These are phyloP conservation scores for Alternaria alternata DNA, from an alignment of 2,329 filamentous ascomycete genomes.

Conservation along the genomic window DNA sequence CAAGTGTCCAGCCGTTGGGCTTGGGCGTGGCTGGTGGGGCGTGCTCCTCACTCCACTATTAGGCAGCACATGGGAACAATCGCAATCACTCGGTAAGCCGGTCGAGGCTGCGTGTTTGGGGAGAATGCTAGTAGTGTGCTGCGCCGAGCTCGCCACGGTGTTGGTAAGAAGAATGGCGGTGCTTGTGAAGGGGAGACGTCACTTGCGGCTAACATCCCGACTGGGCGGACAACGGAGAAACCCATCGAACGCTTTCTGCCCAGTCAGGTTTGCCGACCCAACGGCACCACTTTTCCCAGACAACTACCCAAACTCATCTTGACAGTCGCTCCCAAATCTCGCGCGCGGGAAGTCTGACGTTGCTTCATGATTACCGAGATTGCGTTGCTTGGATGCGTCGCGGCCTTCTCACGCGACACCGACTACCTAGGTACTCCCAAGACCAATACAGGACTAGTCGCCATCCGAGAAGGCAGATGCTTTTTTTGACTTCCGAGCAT, in stretches of 20 bases:
- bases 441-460: not conserved
- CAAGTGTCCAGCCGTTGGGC: conserved; percentile 22
- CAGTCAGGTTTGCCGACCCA: no score
- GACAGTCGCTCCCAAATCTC: not conserved
- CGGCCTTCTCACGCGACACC: not conserved
- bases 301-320: not conserved
- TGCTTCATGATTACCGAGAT: not conserved
- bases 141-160: conserved; percentile 30
- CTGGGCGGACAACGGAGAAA: conserved; percentile 24
- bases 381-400: not conserved
- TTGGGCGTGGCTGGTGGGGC: conserved; percentile 35
- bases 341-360: not conserved
- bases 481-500: not conserved
- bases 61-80: conserved; percentile 42
- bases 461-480: not conserved
- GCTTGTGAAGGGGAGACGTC: conserved; percentile 28
- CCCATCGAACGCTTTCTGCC: conserved; percentile 5
- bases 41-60: conserved; percentile 25
- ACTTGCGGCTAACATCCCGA: conserved; percentile 34
- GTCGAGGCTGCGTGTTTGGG: conserved; percentile 12
- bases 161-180: conserved; percentile 26
- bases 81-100: conserved; percentile 19
- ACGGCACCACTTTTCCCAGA: not conserved
- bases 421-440: not conserved
- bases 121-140: conserved; percentile 12